Evolutionary conservation across 129 eudicot species (phyloP).

Genomic region (Rutidosis leptorrhynchoides): DNA sequence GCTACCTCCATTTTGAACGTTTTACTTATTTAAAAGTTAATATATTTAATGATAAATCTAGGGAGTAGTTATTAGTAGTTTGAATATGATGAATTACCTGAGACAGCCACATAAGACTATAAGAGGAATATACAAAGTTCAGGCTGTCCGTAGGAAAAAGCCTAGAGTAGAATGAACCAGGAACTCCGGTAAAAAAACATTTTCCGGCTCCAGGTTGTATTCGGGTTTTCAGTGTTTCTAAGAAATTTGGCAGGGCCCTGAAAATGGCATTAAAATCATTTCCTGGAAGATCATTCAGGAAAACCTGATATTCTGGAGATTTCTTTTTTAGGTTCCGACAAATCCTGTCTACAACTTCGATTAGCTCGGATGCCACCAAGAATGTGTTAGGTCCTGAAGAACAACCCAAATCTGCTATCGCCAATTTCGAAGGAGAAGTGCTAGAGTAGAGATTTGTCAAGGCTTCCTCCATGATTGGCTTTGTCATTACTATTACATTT

Average conservation of each 20-base stretch:
- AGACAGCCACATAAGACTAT: conserved; percentile 75
- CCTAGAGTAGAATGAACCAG: conserved; percentile 63
- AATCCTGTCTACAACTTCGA: conserved; percentile 29
- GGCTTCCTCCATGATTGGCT: conserved; percentile 51
- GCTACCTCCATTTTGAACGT: too few species aligned
- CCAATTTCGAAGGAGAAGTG: conserved; percentile 31
- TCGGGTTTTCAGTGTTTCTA: conserved; percentile 27
- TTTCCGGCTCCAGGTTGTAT: conserved; percentile 11
- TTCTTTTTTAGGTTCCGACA: conserved; percentile 15
- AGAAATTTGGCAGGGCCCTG: conserved; percentile 37
- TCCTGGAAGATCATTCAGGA: conserved; percentile 67
- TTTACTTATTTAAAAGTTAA: too few species aligned
- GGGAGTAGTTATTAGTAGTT: too few species aligned
- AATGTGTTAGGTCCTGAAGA: conserved; percentile 81
- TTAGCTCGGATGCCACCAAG: conserved; percentile 37
- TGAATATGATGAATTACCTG: conserved; percentile 23
- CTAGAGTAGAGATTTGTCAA: conserved; percentile 34
- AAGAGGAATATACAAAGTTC: conserved; percentile 72
- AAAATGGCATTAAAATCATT: conserved; percentile 76
- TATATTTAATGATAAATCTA: too few species aligned
- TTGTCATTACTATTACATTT: conserved; percentile 53
- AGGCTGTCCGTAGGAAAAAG: conserved; percentile 42
- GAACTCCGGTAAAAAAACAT: conserved; percentile 54
- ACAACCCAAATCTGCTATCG: conserved; percentile 73
- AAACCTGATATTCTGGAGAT: conserved; percentile 50